Evolutionary conservation across 305 asterid genomes (phyloP), one percentile per base, ranked within the genome.

Genomic region (Fraxinus angustifolia): DNA sequence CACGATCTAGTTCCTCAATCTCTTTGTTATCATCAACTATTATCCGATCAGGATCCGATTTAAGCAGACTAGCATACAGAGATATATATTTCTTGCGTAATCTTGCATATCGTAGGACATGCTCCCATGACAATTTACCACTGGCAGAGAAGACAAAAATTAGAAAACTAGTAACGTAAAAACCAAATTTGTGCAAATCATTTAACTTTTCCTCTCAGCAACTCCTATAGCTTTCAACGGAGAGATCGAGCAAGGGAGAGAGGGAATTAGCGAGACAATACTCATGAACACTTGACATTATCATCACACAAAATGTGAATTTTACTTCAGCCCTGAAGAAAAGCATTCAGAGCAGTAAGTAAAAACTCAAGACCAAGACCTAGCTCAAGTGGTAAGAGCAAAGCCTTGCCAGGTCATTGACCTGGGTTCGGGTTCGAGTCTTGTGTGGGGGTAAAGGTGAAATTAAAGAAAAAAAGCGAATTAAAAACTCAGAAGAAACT

Each of bases 61-160:
- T 96, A 81, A 96, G 94, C 85, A 93, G 80, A 74, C 93, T 87
- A 71, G 98, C 98, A 88, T 96, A 94, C 56, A 90, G 87, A 76
- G 97, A 88, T 77, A 96, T 92, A 89, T 96, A 96, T 78, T 91
- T 91, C 91, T 92, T 96, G 65, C 97, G 97, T 82, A 93, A 88
- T 56, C 90, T 84, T 77, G 97, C 88, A 84, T 94, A 87, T 56
- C 88, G 88, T 85, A 96, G 80, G 86, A 94, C 97, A 84, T 93
- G 99, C 85, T 94, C 97, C 98, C 99, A 96, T 30, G 97, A 90
- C 89, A 93, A 60, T 82, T 87, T 96, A 75, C 99, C 99, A 87
- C 99, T 96, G 90, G 79, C 74, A 82, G 83, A 60, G 67, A 88
- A 83, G 78, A 84, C 65, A 85, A 87, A 45, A 53, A 36, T 74